Base-by-base conservation (phyloP, 78 protist species). In the Tieghemostelium lacteum region DNA sequence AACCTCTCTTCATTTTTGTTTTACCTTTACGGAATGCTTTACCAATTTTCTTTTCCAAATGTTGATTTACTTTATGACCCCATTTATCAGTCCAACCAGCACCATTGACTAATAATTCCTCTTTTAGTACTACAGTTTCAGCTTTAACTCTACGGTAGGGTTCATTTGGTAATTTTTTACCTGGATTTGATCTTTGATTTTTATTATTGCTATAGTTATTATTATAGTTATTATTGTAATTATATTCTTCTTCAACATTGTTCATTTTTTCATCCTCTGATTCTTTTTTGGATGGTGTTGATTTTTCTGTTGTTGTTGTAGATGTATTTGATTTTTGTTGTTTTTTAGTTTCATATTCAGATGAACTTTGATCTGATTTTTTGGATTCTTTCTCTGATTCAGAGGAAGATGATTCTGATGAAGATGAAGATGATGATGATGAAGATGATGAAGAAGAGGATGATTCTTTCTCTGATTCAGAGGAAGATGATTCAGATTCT, bases 1-100 rank as follows among this genome's bases (percentile, higher is more conserved):
- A 69, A 45, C 78, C 64, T 72, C 78, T 72, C 78, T 72, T 72
- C 64, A 54, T 72, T 60, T 72, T 72, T 26, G 31, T 50, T 60
- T 72, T 72, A 14, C 54, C 78, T 28, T 40, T 72, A 55, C 78
- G 78, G 78, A 72, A 72, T 29, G 49, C 78, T 34, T 72, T 54
- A 34, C 78, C 78, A 50, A 17, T 20, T 14, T 7, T 49, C 37
- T 72, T 72, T 2, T 7, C 37, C 78, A 72, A 54, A 39, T n/a
- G 20, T 22, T 12, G 12, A 40, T 72, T 28, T 20, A 72, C 33
- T n/a, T 22, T 50, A 7, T 22, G 5, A 34, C 65, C 78, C 31
- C 64, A 54, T 31, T 2, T 19, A 72, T 72, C 78, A 33, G 78
- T 72, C 16, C 16, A 50, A 19, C 37, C 8, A 2, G 49, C 26